Base-by-base conservation (phyloP, 2,329 filamentous ascomycete genomes). In the Penicillium sp. region DNA sequence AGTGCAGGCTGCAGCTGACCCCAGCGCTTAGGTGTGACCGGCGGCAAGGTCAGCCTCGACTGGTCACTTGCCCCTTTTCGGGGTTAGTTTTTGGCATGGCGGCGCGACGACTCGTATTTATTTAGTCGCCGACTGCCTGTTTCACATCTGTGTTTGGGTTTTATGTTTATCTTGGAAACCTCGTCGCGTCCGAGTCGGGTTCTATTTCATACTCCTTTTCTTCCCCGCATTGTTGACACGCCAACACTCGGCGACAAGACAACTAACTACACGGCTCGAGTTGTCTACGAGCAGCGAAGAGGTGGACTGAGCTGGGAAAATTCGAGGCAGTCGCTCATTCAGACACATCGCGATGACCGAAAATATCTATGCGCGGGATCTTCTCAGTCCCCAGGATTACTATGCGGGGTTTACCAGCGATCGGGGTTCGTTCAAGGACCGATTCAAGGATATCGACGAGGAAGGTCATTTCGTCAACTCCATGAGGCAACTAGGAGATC, bases 401-500 rank as follows among this genome's bases (percentile, higher is more conserved):
- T 74, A 74, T 55, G 60, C 65, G 10, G 64, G 62, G 26, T 59
- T 70, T 23, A 47, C 51, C 8, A 44, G 17, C 8, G 52, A 56
- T 12, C 57, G 58, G 7, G 51, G 49, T 26, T 48, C 54, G 8
- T 40, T 71, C 6, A 48, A 37, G 23, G 46, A 59, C 12, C 66
- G 62, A 34, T 74, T 75, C 47, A 55, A 64, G 18, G 60, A 75
- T 47, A 74, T 76, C 18, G 74, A 77, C 32, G 63, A 74, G 18
- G 51, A 63, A 10, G 43, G 21, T 3, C 55, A 69, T 51, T 75
- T 75, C 51, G 42, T 42, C 15, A 26, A 51, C 4, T 73, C 68
- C 41, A 57, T 68, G 42, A 54, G 55, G 6, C 59, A 55, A 10
- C 53, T 77, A 4, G 39, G 63, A 30, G 59, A 68, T 36, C 53